Conservation (phyloP, 176 grass and related monocot species). For the Phyllostachys edulis region DNA sequence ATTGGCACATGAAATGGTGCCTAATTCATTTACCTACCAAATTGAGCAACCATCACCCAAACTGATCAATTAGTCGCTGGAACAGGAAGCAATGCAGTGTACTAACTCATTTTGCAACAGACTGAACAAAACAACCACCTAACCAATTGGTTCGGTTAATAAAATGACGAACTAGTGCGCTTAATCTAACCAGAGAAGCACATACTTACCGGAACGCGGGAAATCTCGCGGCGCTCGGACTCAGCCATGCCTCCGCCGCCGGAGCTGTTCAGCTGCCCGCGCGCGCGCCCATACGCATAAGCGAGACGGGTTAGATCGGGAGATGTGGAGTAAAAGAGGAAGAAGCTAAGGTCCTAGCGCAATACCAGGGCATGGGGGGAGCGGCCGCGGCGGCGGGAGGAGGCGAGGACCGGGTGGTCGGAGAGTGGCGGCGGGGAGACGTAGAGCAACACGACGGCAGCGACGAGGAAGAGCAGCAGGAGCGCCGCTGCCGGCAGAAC, state of each 20-base stretch:
- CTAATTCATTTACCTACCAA: conserved; percentile 5
- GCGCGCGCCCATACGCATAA: neutral
- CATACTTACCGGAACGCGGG: conserved; percentile 50
- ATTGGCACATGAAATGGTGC: conserved; percentile 4
- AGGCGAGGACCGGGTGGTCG: conserved; percentile 33
- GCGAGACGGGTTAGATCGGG: conserved; percentile 13
- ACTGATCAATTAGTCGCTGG: neutral
- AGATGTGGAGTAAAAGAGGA: neutral
- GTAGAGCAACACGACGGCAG: conserved; percentile 40
- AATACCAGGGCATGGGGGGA: conserved; percentile 32
- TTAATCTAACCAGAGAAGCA: conserved; percentile 11
- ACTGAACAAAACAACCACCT: neutral
- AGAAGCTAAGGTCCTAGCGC: conserved; percentile 6
- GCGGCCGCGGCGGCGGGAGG: conserved; percentile 23
- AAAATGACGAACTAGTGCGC: neutral
- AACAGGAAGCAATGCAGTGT: neutral
- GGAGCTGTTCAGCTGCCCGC: conserved; percentile 45
- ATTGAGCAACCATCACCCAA: conserved; percentile 1
- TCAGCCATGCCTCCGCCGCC: conserved; percentile 7
- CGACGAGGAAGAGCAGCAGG: conserved; percentile 69
- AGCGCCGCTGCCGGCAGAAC: conserved; percentile 36
- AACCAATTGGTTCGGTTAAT: neutral
- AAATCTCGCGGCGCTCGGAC: conserved; percentile 27
- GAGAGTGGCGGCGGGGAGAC: conserved; percentile 61
- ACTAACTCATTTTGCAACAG: neutral